Percentiles rank a stretch among this genome's conserved stretches.
phyloP scores from a whole-genome alignment of 2,329 filamentous ascomycete species.

The Calonectria hawksworthii region DNA sequence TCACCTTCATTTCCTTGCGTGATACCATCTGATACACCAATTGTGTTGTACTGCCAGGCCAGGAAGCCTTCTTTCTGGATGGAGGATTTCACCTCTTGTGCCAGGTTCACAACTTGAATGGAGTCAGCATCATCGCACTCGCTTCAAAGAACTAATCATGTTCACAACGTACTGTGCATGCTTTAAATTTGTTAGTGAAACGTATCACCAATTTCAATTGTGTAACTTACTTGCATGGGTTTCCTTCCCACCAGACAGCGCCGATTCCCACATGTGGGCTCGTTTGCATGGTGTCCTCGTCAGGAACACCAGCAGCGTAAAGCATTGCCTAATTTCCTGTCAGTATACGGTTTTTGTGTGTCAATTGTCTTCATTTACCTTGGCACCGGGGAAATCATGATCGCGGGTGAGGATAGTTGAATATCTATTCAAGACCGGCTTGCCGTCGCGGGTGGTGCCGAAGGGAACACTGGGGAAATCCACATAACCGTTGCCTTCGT shows the following conservation, averaged over 20 bases:
- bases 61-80: neutral
- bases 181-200: neutral
- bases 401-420: conserved; percentile 12
- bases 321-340: conserved; percentile 10
- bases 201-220: neutral
- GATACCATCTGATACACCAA: conserved; percentile 22
- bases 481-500: neutral
- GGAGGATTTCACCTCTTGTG: neutral
- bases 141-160: neutral
- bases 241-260: conserved; percentile 18
- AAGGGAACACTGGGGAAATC: conserved; percentile 5
- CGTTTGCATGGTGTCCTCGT: conserved; percentile 7
- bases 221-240: conserved; percentile 19
- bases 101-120: neutral
- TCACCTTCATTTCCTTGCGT: conserved; percentile 15
- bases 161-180: conserved; percentile 5
- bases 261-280: conserved; percentile 21
- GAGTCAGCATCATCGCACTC: neutral
- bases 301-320: conserved; percentile 15
- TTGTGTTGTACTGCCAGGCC: conserved; percentile 19
- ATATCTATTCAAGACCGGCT: conserved; percentile 6
- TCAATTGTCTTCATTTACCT: neutral
- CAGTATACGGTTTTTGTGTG: neutral
- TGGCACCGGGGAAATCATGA: conserved; percentile 18
- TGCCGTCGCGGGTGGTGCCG: conserved; percentile 1